phyloP scores from a whole-genome alignment of 1,284 basidiomycete genomes.

The Puccinia hordei region DNA sequence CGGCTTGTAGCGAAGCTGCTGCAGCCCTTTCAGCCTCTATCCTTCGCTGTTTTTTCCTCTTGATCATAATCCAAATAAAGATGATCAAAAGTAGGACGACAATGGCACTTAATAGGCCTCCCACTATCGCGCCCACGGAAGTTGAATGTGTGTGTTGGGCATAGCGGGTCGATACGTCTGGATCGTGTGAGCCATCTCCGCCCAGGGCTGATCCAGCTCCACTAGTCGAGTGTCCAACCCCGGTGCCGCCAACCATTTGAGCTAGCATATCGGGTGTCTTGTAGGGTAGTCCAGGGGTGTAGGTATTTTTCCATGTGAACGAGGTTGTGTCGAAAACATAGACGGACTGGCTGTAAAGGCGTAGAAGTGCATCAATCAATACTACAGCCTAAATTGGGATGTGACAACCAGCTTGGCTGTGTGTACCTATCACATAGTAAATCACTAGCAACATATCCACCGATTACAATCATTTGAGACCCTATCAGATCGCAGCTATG shows the following conservation, averaged over 20 bases:
- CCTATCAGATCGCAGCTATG: constrained; percentile 55
- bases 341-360: constrained; percentile 48
- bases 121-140: constrained; percentile 14
- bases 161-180: constrained; percentile 31
- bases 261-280: constrained; percentile 52
- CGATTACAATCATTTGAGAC: constrained; percentile 55
- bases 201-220: constrained; percentile 52
- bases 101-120: constrained; percentile 28
- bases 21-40: constrained; percentile 7
- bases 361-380: background rate
- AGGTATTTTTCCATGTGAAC: constrained; percentile 53
- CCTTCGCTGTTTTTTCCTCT: constrained; percentile 8
- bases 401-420: background rate
- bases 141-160: background rate
- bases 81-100: constrained; percentile 30
- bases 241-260: constrained; percentile 54
- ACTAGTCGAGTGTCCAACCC: constrained; percentile 51
- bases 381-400: background rate
- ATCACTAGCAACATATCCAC: constrained; percentile 53
- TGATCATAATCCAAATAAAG: constrained; percentile 29
- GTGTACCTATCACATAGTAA: constrained; percentile 54
- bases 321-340: constrained; percentile 54
- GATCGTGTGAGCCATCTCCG: constrained; percentile 51
- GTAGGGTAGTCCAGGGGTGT: constrained; percentile 52
- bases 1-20: constrained; percentile 21